These are phyloP conservation scores for Neurospora crassa DNA, from an alignment of 2,329 filamentous ascomycete species.

Conservation along the genomic window DNA sequence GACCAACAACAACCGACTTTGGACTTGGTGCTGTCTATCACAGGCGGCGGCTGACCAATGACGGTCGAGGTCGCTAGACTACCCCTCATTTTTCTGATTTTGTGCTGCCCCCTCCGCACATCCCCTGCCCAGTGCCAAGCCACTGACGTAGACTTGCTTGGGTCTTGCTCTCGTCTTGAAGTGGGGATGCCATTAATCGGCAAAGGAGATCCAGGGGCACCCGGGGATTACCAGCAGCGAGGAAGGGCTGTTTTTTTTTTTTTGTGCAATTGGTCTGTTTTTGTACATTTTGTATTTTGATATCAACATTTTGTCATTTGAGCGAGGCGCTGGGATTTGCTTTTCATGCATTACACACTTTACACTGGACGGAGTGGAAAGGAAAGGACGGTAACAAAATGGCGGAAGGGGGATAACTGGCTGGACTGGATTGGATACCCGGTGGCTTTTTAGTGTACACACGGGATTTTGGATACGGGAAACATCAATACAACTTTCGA, in stretches of 20 bases:
- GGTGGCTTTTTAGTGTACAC: background rate
- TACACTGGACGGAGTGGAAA: background rate
- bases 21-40: background rate
- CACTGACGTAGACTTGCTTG: constrained; percentile 18
- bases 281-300: background rate
- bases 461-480: background rate
- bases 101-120: background rate
- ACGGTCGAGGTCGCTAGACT: background rate
- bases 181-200: background rate
- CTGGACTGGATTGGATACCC: background rate
- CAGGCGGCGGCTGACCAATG: background rate
- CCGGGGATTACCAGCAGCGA: background rate
- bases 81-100: background rate
- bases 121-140: constrained; percentile 11
- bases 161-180: background rate
- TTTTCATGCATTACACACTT: background rate
- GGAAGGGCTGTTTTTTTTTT: background rate
- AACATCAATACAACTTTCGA: background rate
- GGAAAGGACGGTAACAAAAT: background rate
- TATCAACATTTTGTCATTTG: background rate
- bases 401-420: background rate
- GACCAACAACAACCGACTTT: background rate
- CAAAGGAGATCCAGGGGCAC: background rate
- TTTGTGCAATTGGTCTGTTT: background rate
- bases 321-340: background rate